Conservation (phyloP, 768 basidiomycete genomes). For the Collybiopsis confluens region DNA sequence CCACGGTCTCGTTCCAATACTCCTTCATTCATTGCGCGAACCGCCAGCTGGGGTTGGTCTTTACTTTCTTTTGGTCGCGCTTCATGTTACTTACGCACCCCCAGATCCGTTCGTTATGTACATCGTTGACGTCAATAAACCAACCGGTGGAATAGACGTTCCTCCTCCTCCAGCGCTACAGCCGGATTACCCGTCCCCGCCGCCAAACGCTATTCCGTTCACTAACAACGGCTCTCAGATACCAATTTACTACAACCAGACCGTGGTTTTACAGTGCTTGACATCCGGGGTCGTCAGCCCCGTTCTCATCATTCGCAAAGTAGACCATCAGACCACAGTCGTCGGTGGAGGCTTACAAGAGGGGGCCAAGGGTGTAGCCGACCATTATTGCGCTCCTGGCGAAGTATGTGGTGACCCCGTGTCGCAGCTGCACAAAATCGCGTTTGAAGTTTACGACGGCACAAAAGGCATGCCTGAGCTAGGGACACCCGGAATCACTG, state of each 20-base stretch:
- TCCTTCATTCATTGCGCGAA: conserved; percentile 85
- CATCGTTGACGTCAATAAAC: conserved; percentile 90
- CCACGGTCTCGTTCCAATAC: conserved; percentile 66
- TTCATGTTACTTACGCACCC: conserved; percentile 1
- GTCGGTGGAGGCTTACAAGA: conserved; percentile 90
- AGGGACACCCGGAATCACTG: conserved; percentile 73
- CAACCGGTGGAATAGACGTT: conserved; percentile 70
- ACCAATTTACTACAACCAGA: conserved; percentile 95
- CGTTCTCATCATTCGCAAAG: conserved; percentile 89
- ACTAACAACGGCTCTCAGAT: conserved; percentile 81
- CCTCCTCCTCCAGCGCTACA: conserved; percentile 80
- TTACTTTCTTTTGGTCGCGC: conserved; percentile 13
- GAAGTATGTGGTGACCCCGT: conserved; percentile 94
- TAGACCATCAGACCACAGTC: conserved; percentile 85
- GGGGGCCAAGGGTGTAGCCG: conserved; percentile 78
- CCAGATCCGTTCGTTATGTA: conserved; percentile 94
- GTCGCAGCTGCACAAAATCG: conserved; percentile 93
- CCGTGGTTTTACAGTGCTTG: conserved; percentile 90
- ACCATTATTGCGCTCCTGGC: conserved; percentile 77
- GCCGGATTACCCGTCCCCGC: conserved; percentile 87
- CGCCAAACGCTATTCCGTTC: conserved; percentile 86
- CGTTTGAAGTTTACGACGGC: conserved; percentile 84
- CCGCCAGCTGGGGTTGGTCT: conserved; percentile 77
- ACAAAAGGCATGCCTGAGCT: conserved; percentile 66
- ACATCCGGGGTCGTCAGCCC: conserved; percentile 93